Evolutionary conservation across 345 rosid genomes (phyloP).

Genomic region (Garcia nutans): DNA sequence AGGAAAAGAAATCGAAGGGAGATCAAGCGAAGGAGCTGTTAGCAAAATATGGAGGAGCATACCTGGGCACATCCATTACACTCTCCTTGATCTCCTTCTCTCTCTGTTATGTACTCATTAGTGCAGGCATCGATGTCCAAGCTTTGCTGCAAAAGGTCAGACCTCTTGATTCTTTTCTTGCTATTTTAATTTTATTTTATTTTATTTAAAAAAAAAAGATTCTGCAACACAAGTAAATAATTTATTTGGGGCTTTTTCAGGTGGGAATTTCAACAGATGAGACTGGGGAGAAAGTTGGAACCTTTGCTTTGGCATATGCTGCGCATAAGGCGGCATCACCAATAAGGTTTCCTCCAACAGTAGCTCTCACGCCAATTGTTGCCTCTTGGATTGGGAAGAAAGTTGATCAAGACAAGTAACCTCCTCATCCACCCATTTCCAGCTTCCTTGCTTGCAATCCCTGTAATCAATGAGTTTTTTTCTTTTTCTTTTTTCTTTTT

Average conservation of each 20-base stretch:
- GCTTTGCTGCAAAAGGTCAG: slow-evolving; percentile 65
- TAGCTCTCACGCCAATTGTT: slow-evolving; percentile 86
- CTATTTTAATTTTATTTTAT: too few relatives aligned
- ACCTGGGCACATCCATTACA: slow-evolving; percentile 85
- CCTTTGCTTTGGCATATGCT: slow-evolving; percentile 83
- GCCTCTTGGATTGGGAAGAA: slow-evolving; percentile 90
- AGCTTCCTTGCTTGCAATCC: not conserved
- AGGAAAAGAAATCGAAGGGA: slow-evolving; percentile 57
- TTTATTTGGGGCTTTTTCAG: slow-evolving; percentile 28
- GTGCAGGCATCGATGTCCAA: slow-evolving; percentile 75
- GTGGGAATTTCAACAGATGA: slow-evolving; percentile 70
- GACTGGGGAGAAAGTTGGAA: slow-evolving; percentile 80
- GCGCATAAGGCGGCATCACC: slow-evolving; percentile 99
- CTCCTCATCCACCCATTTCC: not conserved
- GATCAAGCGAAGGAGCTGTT: slow-evolving; percentile 78
- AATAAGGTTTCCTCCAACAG: slow-evolving; percentile 85
- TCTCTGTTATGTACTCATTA: slow-evolving; percentile 64
- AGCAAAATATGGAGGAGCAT: slow-evolving; percentile 87
- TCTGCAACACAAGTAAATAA: not conserved
- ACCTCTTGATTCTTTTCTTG: not conserved
- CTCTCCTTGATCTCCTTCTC: slow-evolving; percentile 82
- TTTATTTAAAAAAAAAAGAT: too few relatives aligned
- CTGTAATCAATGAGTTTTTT: not conserved
- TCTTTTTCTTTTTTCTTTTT: too few relatives aligned
- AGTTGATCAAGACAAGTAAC: slow-evolving; percentile 49